Evolutionary conservation across 2,329 filamentous ascomycete genomes (phyloP), one percentile per base, ranked within the genome.

Genomic region (Nigrospora oryzae): DNA sequence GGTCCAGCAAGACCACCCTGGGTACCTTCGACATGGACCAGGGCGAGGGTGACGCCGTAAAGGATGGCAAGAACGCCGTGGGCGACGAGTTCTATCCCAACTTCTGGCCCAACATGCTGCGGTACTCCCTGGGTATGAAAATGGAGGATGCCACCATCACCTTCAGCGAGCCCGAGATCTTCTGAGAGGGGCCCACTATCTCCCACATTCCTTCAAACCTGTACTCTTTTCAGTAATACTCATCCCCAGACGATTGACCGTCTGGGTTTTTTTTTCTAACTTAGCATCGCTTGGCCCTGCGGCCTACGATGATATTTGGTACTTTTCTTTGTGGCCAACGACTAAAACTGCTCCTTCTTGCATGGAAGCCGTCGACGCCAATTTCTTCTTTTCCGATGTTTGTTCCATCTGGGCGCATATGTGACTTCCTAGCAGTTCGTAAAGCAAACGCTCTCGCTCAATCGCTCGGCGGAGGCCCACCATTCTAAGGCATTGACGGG

Each of bases 51-150:
- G 46, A 48, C 31, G 38, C 28, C 11, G 32, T 43, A 11, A 40
- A 19, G 12, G 40, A 36, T 8, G 17, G 34, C 15, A 31, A 23
- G 2, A 48, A 48, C 31, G 43, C 46, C n/a, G 46, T 48, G 12
- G 46, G 46, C 32, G 46, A 48, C 40, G 46, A 48, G 40, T 43
- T 32, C 32, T 48, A 38, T 23, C 38, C 31, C 15, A 46, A 48
- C 46, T 48, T 48, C 36, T 48, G 46, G 46, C 46, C 46, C 13
- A 17, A 11, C 8, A 37, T 43, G 19, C 38, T 35, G 4, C 31
- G 40, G 10, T 15, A 32, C 13, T 41, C 28, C 36, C 16, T 34
- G 32, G 46, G 38, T 11, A 35, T 48, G 14, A 30, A 33, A 16
- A 37, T 48, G 33, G 39, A 45, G 3, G 33, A 43, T 12, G 35